Evolutionary conservation across 192 early-diverging fungal species (phyloP).

Genomic region (Rhizoclosmatium globosum): DNA sequence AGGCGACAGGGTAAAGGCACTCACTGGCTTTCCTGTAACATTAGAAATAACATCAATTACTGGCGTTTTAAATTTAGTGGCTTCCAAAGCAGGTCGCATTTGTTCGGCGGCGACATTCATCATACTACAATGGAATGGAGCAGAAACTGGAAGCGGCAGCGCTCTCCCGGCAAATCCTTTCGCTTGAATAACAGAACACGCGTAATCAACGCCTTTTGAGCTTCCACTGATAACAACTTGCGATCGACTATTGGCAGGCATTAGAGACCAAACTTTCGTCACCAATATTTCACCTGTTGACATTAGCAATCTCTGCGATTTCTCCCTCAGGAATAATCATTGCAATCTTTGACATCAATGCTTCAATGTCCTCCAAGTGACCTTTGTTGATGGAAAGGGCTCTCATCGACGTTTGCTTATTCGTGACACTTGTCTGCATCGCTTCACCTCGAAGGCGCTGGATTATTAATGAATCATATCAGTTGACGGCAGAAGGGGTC

Average conservation of each 20-base stretch:
- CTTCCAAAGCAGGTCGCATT: slow-evolving; percentile 77
- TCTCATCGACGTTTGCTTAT: slow-evolving; percentile 84
- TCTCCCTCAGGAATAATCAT: slow-evolving; percentile 70
- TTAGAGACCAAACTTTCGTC: no score
- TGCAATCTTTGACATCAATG: slow-evolving; percentile 70
- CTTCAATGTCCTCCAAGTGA: slow-evolving; percentile 75
- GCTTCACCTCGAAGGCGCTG: slow-evolving; percentile 82
- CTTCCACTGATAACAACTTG: slow-evolving; percentile 95
- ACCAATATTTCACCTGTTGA: slow-evolving; percentile 67
- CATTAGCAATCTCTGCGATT: slow-evolving; percentile 87
- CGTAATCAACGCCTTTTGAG: slow-evolving; percentile 82
- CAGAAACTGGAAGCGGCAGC: slow-evolving; percentile 90
- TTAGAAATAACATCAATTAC: slow-evolving; percentile 90
- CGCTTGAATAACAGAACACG: slow-evolving; percentile 80
- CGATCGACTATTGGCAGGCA: slow-evolving; percentile 4
- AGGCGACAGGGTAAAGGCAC: background rate
- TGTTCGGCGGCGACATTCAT: slow-evolving; percentile 86
- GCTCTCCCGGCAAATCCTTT: slow-evolving; percentile 86
- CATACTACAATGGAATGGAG: slow-evolving; percentile 94
- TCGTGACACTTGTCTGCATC: slow-evolving; percentile 83
- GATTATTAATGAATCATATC: background rate
- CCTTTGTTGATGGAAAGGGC: slow-evolving; percentile 83
- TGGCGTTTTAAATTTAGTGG: slow-evolving; percentile 76
- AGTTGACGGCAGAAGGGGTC: background rate
- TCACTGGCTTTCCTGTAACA: slow-evolving; percentile 85